Evolutionary conservation across 768 basidiomycete genomes (phyloP), one percentile per base, ranked within the genome.

Genomic region (Mrakia frigida): DNA sequence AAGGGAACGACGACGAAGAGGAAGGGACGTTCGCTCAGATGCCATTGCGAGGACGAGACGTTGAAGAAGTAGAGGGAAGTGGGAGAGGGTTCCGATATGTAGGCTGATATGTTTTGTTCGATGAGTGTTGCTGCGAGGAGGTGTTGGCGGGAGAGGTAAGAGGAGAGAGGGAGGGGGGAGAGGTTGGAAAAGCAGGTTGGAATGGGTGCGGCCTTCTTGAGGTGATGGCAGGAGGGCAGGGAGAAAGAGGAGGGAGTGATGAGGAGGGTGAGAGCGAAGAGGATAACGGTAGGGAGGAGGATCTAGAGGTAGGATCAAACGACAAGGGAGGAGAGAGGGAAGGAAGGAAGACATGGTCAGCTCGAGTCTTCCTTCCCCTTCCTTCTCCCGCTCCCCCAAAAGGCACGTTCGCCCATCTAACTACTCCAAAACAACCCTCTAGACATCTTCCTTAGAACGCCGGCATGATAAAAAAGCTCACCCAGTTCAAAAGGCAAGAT

Each of bases 21-120:
- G 21, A 94, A 86, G 0, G 92, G 92, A 3, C 93, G 87, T 83
- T 94, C 93, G 14, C 91, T 91, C 43, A 92, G 86, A 43, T 80
- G 78, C 93, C 93, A 95, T 31, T 86, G 80, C 11, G 86, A 77
- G 7, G 79, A 81, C 18, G 90, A 90, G 76, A 92, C 86, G 79
- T 92, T 92, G n/a, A 86, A 88, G 82, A 87, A 93, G 85, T 88
- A 94, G 3, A 85, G 83, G 0, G 89, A 56, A 39, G 73, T 77
- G 3, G 72, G 50, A 9, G 60, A 65, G 3, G 75, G 75, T 39
- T 76, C 75, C 23, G 60, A 46, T 21, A 76, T 70, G 75, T 72
- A 76, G 0, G 75, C 75, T 39, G 67, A 50, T 21, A 73, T 11
- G 50, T 41, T 43, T 13, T 50, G 13, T 0, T 50, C 60, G 21